Conservation (phyloP, 306 rosid species). For the Echinosophora koreensis region DNA sequence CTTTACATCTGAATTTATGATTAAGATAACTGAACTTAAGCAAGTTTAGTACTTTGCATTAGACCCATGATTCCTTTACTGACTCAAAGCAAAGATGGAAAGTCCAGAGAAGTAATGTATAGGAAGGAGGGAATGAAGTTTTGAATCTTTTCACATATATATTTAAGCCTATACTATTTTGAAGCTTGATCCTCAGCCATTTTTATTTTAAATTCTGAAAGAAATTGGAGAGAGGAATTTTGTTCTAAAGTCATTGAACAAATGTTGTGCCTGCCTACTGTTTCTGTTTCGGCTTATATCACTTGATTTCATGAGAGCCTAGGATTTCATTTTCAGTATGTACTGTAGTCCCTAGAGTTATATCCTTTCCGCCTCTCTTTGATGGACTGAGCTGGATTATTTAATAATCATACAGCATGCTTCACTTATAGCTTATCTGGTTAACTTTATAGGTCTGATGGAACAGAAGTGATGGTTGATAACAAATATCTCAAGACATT, state of each 20-base stretch:
- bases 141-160: neutral
- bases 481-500: conserved; percentile 76
- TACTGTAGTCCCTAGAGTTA: neutral
- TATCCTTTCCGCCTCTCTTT: neutral
- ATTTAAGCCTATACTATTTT: neutral
- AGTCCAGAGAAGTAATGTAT: neutral
- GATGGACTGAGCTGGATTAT: neutral
- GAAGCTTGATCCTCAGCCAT: neutral
- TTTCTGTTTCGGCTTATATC: neutral
- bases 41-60: neutral
- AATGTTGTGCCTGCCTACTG: neutral
- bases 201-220: neutral
- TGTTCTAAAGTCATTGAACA: neutral
- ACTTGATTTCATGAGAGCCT: neutral
- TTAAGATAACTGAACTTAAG: neutral
- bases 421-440: conserved; percentile 37
- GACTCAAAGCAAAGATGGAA: neutral
- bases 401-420: conserved; percentile 12
- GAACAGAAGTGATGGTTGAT: conserved; percentile 81
- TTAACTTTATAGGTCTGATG: conserved; percentile 74
- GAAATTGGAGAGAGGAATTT: neutral
- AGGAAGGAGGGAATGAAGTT: neutral
- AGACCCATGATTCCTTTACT: conserved; percentile 1
- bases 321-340: conserved; percentile 29
- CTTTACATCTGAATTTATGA: neutral